Evolutionary conservation across 306 rosid species (phyloP).

Genomic region (Acacia acuminata): DNA sequence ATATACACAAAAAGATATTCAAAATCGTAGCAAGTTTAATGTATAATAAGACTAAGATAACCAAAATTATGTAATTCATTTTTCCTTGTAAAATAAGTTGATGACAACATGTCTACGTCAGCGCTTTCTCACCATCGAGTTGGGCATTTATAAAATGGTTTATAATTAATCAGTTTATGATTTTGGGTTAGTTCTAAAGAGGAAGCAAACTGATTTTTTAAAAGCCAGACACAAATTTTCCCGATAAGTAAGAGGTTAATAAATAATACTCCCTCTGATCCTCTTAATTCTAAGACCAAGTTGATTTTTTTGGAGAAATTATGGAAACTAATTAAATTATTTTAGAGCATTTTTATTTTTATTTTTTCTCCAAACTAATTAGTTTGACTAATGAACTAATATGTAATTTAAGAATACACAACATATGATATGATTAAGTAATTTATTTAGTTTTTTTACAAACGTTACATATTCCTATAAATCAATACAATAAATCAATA

Average conservation of each 20-base stretch:
- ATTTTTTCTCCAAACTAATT: no score
- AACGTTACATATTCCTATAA: no score
- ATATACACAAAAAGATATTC: neutral
- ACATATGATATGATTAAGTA: no score
- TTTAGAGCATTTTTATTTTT: no score
- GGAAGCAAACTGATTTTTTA: neutral
- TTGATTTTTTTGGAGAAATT: no score
- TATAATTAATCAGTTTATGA: conserved; percentile 12
- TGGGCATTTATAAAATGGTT: conserved; percentile 9
- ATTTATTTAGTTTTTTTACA: no score
- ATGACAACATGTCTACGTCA: conserved; percentile 65
- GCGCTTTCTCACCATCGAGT: conserved; percentile 33
- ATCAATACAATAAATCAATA: no score
- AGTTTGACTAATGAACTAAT: no score
- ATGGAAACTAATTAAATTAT: no score
- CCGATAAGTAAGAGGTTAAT: neutral
- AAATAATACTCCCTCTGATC: no score
- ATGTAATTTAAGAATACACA: no score
- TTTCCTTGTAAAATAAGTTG: neutral
- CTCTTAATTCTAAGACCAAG: no score
- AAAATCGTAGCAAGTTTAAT: neutral
- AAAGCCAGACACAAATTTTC: neutral
- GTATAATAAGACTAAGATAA: neutral
- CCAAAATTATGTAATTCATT: neutral
- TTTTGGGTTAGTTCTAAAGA: neutral